Evolutionary conservation across 371 early-diverging fungal genomes (phyloP).

Genomic region (Nematocida sp.): DNA sequence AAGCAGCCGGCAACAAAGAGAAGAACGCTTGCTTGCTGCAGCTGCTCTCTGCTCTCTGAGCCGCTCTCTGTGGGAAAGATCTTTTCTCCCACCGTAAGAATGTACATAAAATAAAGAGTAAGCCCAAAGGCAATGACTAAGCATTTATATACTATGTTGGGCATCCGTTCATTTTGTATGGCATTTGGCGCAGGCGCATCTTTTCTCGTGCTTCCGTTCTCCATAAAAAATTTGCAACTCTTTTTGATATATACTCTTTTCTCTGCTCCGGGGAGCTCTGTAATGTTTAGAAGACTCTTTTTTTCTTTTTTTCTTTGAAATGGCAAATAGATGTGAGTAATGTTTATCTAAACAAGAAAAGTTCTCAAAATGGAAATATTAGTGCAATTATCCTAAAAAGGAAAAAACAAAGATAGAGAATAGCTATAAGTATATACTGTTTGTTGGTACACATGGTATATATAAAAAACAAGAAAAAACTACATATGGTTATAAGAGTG

Average conservation of each 20-base stretch:
- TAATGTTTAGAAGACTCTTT: background rate
- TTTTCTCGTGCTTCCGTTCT: no score
- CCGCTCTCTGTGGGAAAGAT: slow-evolving; percentile 7
- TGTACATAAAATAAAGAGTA: slow-evolving; percentile 51
- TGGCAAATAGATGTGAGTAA: background rate
- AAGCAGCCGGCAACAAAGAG: slow-evolving; percentile 22
- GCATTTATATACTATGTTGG: slow-evolving; percentile 12
- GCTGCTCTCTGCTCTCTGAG: background rate
- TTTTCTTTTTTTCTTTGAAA: background rate
- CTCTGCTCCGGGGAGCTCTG: background rate
- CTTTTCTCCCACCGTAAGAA: slow-evolving; percentile 42
- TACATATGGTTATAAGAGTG: no score
- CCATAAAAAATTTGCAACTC: background rate
- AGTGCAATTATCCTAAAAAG: no score
- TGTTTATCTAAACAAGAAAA: no score
- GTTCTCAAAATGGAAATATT: no score
- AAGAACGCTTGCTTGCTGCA: background rate
- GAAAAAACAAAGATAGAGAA: no score
- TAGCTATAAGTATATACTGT: no score
- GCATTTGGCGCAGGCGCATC: background rate
- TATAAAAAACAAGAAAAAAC: no score
- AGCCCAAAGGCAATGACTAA: slow-evolving; percentile 36
- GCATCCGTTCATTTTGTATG: background rate
- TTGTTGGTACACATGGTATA: no score
- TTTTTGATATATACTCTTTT: background rate